Evolutionary conservation across 805 yeast genomes (phyloP).

Genomic region (Priceomyces melissophilus): DNA sequence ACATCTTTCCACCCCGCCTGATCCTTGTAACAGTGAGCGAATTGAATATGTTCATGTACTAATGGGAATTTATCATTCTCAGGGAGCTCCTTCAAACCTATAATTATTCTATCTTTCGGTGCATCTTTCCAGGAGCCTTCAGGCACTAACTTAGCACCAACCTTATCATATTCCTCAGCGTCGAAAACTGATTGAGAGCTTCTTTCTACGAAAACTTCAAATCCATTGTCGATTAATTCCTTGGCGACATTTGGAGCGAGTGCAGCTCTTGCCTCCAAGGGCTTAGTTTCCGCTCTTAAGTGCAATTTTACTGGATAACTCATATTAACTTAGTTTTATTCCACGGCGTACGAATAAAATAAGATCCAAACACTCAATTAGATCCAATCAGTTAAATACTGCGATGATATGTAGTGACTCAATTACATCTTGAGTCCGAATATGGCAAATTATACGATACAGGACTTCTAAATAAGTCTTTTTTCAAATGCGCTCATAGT

Average conservation of each 20-base stretch:
- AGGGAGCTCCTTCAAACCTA: slow-evolving; percentile 94
- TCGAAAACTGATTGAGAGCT: slow-evolving; percentile 79
- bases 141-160: slow-evolving; percentile 86
- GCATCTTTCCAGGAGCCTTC: slow-evolving; percentile 92
- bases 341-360: too few relatives aligned
- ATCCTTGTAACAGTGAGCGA: slow-evolving; percentile 97
- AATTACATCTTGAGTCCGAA: too few relatives aligned
- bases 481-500: too few relatives aligned
- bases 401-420: too few relatives aligned
- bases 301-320: slow-evolving; percentile 60
- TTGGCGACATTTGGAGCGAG: slow-evolving; percentile 90
- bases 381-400: too few relatives aligned
- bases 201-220: slow-evolving; percentile 84
- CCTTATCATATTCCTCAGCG: slow-evolving; percentile 68
- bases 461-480: too few relatives aligned
- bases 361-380: too few relatives aligned
- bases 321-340: slow-evolving; percentile 3
- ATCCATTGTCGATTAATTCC: slow-evolving; percentile 80
- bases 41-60: slow-evolving; percentile 93
- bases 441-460: too few relatives aligned
- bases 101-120: slow-evolving; percentile 83
- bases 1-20: slow-evolving; percentile 98
- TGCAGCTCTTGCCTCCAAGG: slow-evolving; percentile 96
- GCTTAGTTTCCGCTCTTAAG: slow-evolving; percentile 95
- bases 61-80: slow-evolving; percentile 88